A percentile compares a stretch with the other conserved stretches of the same genome.
Evolutionary conservation across 2,329 filamentous ascomycete species (phyloP).

Genomic region (Aspergillus fumigatiaffinis): DNA sequence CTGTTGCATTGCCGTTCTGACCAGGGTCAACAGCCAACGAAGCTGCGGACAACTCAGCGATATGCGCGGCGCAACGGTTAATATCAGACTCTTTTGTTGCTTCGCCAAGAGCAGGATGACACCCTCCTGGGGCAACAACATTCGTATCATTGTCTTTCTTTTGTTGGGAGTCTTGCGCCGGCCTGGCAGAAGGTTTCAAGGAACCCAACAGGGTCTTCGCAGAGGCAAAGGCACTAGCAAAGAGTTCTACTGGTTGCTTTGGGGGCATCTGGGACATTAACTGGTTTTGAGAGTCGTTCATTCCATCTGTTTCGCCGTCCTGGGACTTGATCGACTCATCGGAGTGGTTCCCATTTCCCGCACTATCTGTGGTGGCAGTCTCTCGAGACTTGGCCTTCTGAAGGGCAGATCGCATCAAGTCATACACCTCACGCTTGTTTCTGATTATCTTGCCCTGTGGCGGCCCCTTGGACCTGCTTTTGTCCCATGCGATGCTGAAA

Average conservation of each 20-base stretch:
- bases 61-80: not conserved
- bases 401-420: constrained; percentile 13
- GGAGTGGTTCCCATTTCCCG: not conserved
- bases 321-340: constrained; percentile 13
- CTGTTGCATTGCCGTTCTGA: not conserved
- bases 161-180: not conserved
- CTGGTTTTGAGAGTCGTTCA: constrained; percentile 11
- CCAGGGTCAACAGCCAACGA: not conserved
- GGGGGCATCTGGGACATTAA: constrained; percentile 21
- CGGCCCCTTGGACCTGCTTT: constrained; percentile 9
- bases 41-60: not conserved
- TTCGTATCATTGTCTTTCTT: not conserved
- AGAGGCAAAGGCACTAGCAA: not conserved
- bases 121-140: not conserved
- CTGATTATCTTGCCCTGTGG: constrained; percentile 16
- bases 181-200: not conserved
- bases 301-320: constrained; percentile 5
- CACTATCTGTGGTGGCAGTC: not conserved
- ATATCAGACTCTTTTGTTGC: not conserved
- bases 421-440: constrained; percentile 14
- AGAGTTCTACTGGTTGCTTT: not conserved
- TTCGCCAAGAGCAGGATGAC: not conserved
- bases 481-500: constrained; percentile 22
- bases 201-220: constrained; percentile 4
- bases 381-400: constrained; percentile 7